A percentile compares a stretch with the other conserved stretches of the same genome.
Conservation (phyloP, 1,284 basidiomycete genomes). For the Puccinia sorghi region DNA sequence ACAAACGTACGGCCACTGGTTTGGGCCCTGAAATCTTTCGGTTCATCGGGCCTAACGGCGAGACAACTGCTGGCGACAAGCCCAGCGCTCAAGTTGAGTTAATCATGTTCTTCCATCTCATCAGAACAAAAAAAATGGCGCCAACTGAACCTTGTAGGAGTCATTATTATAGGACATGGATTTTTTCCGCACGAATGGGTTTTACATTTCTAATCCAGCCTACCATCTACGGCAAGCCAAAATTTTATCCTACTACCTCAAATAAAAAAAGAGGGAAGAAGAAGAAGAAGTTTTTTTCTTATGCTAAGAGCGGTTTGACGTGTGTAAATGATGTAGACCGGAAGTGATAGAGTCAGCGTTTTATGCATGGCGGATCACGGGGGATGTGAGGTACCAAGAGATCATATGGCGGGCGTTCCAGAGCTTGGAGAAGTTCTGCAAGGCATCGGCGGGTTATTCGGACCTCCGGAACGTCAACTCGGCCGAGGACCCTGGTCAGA, state of each 20-base stretch:
- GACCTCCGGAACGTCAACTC: conserved; percentile 39
- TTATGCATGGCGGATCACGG: conserved; percentile 45
- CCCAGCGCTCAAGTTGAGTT: conserved; percentile 18
- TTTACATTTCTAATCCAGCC: conserved; percentile 21
- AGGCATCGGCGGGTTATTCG: conserved; percentile 33
- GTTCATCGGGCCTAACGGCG: conserved; percentile 24
- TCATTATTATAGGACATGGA: not conserved
- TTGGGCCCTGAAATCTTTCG: conserved; percentile 42
- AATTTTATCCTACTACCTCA: too few relatives aligned
- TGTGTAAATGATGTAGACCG: conserved; percentile 5
- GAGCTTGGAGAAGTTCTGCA: conserved; percentile 23
- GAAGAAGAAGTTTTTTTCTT: too few relatives aligned
- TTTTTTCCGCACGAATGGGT: conserved; percentile 23
- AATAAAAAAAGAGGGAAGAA: too few relatives aligned
- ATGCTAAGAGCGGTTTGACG: not conserved
- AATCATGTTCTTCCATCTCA: too few relatives aligned
- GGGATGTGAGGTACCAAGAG: conserved; percentile 37
- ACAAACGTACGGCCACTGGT: conserved; percentile 36
- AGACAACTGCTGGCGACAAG: conserved; percentile 7
- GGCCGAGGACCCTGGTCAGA: not conserved
- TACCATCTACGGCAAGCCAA: conserved; percentile 34
- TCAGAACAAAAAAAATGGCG: too few relatives aligned
- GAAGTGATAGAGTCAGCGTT: conserved; percentile 49
- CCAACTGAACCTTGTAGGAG: not conserved
- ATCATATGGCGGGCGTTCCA: conserved; percentile 46